phyloP scores from a whole-genome alignment of 1,284 basidiomycete species.

The Apiotrichum brassicae region DNA sequence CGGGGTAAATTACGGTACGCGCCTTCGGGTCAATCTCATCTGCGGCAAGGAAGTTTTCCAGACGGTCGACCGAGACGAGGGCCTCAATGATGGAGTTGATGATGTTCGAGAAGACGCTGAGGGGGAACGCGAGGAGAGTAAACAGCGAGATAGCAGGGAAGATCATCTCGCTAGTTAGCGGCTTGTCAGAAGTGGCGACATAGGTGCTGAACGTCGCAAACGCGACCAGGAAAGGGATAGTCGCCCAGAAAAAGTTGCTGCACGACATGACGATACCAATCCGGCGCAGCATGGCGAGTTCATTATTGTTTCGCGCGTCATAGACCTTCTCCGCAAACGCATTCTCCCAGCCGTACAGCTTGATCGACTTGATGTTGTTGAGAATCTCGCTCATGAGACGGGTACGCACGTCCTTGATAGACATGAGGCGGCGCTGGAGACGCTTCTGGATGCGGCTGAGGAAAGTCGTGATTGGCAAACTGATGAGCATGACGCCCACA shows the following conservation, averaged over 20 bases:
- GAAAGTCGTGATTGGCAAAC: constrained; percentile 66
- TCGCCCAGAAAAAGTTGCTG: constrained; percentile 36
- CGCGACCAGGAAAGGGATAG: constrained; percentile 60
- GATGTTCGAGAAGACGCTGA: constrained; percentile 59
- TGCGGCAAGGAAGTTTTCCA: constrained; percentile 68
- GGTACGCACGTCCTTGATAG: constrained; percentile 60
- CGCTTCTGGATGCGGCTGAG: constrained; percentile 70
- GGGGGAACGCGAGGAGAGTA: constrained; percentile 79
- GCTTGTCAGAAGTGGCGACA: constrained; percentile 59
- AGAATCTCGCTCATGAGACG: constrained; percentile 58
- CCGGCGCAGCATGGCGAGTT: constrained; percentile 71
- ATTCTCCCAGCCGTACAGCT: constrained; percentile 63
- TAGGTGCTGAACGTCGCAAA: constrained; percentile 80
- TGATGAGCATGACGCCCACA: constrained; percentile 81
- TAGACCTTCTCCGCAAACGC: constrained; percentile 67
- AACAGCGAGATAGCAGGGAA: constrained; percentile 93
- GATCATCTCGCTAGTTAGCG: constrained; percentile 82
- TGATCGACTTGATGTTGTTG: constrained; percentile 75
- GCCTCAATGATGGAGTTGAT: constrained; percentile 53
- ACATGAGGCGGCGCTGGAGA: constrained; percentile 85
- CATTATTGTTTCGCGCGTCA: constrained; percentile 74
- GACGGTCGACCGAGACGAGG: constrained; percentile 72
- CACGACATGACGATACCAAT: constrained; percentile 62
- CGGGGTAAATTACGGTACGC: constrained; percentile 49
- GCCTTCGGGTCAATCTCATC: constrained; percentile 76